phyloP scores from a whole-genome alignment of 163 green algal species.

The Scenedesmus sp. region DNA sequence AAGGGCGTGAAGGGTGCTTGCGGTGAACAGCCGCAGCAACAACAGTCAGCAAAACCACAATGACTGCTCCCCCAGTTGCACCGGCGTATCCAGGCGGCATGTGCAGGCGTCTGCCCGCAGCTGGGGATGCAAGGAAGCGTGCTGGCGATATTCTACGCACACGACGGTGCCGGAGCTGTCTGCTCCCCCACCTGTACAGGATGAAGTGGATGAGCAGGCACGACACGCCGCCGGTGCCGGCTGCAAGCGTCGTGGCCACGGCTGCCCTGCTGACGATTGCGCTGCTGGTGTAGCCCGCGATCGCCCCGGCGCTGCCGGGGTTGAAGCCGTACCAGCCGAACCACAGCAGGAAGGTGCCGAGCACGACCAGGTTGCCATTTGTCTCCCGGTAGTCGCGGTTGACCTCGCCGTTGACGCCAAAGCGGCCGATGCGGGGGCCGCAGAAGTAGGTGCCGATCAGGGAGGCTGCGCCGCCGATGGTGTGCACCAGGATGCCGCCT shows the following conservation, averaged over 20 bases:
- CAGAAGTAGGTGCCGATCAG: slow-evolving; percentile 79
- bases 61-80: too few relatives aligned
- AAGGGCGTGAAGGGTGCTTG: too few relatives aligned
- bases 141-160: too few relatives aligned
- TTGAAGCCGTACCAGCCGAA: slow-evolving; percentile 92
- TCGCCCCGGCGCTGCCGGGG: slow-evolving; percentile 72
- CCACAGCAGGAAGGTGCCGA: slow-evolving; percentile 90
- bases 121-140: too few relatives aligned
- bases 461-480: slow-evolving; percentile 61
- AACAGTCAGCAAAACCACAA: too few relatives aligned
- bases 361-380: slow-evolving; percentile 62
- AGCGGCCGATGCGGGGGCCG: slow-evolving; percentile 83
- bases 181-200: slow-evolving; percentile 18
- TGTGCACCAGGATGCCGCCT: slow-evolving; percentile 70
- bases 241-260: slow-evolving; percentile 89
- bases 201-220: slow-evolving; percentile 65
- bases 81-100: too few relatives aligned
- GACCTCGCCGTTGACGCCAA: slow-evolving; percentile 71
- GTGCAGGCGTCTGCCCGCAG: too few relatives aligned
- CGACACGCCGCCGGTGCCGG: slow-evolving; percentile 77
- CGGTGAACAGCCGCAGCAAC: too few relatives aligned
- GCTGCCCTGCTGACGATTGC: slow-evolving; percentile 62
- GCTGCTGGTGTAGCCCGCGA: slow-evolving; percentile 57
- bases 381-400: slow-evolving; percentile 76
- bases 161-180: too few relatives aligned